Base-by-base conservation (phyloP, 2,329 filamentous ascomycete species). In the Aspergillus sp. region DNA sequence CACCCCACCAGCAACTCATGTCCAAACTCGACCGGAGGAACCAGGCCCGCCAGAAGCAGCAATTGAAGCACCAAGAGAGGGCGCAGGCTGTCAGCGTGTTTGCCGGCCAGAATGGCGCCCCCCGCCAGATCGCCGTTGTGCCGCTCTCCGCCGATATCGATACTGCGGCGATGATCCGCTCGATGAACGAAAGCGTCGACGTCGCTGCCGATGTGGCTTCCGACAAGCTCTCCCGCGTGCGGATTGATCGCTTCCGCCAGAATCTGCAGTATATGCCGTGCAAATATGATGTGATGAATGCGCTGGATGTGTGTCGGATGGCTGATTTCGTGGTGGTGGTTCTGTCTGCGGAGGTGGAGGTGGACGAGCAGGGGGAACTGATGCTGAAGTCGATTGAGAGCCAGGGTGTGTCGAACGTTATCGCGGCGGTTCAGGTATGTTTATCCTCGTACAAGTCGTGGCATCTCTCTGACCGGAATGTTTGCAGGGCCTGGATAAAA, bases 11-110 rank as follows among this genome's bases (percentile, higher is more conserved):
- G 59, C 86, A 94, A 66, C 77, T 95, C 64, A 89, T 95, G 84
- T 93, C 86, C 37, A 98, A 96, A 64, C 75, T 98, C 58, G 86
- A 94, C 62, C 82, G 91, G 39, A 80, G 86, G 49, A 96, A 98
- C 61, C 86, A 93, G 67, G 84, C 86, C 48, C 89, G 89, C 61
- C 91, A 98, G 68, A 79, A 81, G 59, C 83, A 89, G 51, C 67
- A 82, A 41, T 71, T 78, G 47, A 95, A 96, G 63, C 78, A 86
- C 53, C 79, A 79, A 53, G 86, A 91, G 49, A 82, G 91, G 53
- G 71, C 82, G 29, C 81, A 82, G 46, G 81, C 86, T 32, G 78
- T 75, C 0, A 84, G 78, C 24, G 69, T 98, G 14, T 98, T 98
- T 52, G 64, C 75, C n/a, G 91, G 89, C 4, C 78, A 78, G 35